Base-by-base conservation (phyloP, 2,329 filamentous ascomycete genomes). In the Ilyonectria robusta region DNA sequence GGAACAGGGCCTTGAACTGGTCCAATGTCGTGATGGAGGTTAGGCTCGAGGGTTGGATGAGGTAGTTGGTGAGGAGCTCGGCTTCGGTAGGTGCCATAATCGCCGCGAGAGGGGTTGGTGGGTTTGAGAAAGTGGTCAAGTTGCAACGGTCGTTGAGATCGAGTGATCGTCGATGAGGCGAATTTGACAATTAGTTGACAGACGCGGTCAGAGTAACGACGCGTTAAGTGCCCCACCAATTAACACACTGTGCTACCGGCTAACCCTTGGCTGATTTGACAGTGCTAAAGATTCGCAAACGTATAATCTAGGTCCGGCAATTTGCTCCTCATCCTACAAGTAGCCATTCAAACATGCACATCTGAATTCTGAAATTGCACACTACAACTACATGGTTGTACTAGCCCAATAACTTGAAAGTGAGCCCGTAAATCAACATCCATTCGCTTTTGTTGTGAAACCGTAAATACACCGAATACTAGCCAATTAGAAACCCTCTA, bases 1-100 rank as follows among this genome's bases (percentile, higher is more conserved):
- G 94, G 76, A 97, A 96, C 47, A 95, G 86, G 31, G 91, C 86
- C 48, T 89, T 90, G 83, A 97, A 97, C 71, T 94, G 88, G 64
- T 90, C 86, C 53, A 94, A 86, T 8, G 93, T 91, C 72, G 94
- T 84, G 76, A 94, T 88, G 70, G 91, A 88, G 47, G 92, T 91
- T 42, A 97, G 85, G 31, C 92, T 87, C 8, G 94, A 91, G 13
- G 94, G 93, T 33, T 91, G 86, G 40, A 97, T 87, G 65, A 97
- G 89, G 79, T 95, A 97, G 80, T 92, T 91, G 75, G 86, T 86
- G 58, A 97, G 87, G 70, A 97, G 93, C 31, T 89, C 87, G 62
- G 88, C 85, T 82, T 97, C 94, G 50, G 90, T 91, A 9, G 92
- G 91, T 4, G 93, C 84, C 92, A 94, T 94, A 67, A 69, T 83